Evolutionary conservation across 495 filamentous ascomycete species (phyloP).

Genomic region (Bryoglossum gracile): DNA sequence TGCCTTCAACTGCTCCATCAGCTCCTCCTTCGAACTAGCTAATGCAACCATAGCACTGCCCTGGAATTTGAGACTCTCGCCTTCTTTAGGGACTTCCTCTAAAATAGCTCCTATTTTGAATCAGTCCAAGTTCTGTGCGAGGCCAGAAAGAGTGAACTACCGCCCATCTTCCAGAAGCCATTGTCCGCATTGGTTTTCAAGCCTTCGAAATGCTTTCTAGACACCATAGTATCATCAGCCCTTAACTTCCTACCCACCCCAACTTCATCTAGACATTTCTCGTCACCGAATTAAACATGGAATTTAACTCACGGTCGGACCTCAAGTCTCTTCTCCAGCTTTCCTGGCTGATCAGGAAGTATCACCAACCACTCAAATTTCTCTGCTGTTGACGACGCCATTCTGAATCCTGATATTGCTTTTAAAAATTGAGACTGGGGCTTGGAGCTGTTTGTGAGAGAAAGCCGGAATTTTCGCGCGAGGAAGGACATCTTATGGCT

Average conservation of each 20-base stretch:
- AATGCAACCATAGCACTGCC: constrained; percentile 60
- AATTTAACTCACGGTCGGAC: constrained; percentile 57
- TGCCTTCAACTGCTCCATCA: constrained; percentile 54
- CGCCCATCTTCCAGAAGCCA: constrained; percentile 49
- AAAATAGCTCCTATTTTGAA: constrained; percentile 56
- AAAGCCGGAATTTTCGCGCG: no score
- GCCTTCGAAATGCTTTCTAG: constrained; percentile 50
- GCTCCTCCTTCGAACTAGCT: constrained; percentile 61
- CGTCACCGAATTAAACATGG: neutral
- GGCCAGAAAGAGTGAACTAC: constrained; percentile 28
- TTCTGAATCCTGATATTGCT: no score
- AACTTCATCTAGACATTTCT: neutral
- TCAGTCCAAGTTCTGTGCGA: neutral
- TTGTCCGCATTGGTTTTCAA: constrained; percentile 36
- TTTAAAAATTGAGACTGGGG: no score
- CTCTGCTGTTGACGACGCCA: constrained; percentile 34
- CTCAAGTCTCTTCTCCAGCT: constrained; percentile 59
- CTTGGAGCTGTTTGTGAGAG: no score
- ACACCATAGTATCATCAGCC: neutral
- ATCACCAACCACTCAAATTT: constrained; percentile 83
- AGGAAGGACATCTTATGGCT: no score
- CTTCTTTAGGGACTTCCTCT: constrained; percentile 55
- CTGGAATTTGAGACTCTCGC: constrained; percentile 55
- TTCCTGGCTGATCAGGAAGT: constrained; percentile 65
- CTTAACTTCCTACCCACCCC: neutral